phyloP scores from a whole-genome alignment of 2,329 filamentous ascomycete genomes.

The Hymenoscyphus repandus region DNA sequence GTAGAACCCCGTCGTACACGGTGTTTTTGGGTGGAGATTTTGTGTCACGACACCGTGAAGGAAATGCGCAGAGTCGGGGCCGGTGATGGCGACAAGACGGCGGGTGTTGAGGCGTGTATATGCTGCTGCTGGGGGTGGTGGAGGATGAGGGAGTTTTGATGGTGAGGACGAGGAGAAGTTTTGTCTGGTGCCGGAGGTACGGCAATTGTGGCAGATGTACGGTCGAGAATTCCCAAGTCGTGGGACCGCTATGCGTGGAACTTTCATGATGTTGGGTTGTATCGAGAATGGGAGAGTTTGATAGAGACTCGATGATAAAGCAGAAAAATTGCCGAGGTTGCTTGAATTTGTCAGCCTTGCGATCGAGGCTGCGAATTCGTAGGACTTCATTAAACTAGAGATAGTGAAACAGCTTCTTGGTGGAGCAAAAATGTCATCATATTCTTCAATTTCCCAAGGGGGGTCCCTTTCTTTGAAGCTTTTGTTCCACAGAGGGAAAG shows the following conservation, averaged over 20 bases:
- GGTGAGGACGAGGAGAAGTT: conserved; percentile 1
- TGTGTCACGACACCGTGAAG: conserved; percentile 85
- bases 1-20: conserved; percentile 57
- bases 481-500: too few relatives aligned
- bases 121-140: conserved; percentile 41
- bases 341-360: neutral
- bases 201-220: conserved; percentile 25
- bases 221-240: conserved; percentile 4
- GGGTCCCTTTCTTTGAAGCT: too few relatives aligned
- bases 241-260: conserved; percentile 16
- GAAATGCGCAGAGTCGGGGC: conserved; percentile 75
- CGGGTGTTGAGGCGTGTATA: conserved; percentile 63
- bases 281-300: neutral
- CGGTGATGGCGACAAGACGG: conserved; percentile 72
- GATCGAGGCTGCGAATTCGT: neutral
- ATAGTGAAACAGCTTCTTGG: too few relatives aligned
- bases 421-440: too few relatives aligned
- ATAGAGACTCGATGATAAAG: neutral
- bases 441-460: too few relatives aligned
- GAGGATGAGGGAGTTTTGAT: conserved; percentile 18
- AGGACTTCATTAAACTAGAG: too few relatives aligned
- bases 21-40: conserved; percentile 41
- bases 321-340: neutral
- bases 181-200: conserved; percentile 8
- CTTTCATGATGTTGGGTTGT: neutral